Base-by-base conservation (phyloP, 2,329 filamentous ascomycete species). In the Aplosporella prunicola region DNA sequence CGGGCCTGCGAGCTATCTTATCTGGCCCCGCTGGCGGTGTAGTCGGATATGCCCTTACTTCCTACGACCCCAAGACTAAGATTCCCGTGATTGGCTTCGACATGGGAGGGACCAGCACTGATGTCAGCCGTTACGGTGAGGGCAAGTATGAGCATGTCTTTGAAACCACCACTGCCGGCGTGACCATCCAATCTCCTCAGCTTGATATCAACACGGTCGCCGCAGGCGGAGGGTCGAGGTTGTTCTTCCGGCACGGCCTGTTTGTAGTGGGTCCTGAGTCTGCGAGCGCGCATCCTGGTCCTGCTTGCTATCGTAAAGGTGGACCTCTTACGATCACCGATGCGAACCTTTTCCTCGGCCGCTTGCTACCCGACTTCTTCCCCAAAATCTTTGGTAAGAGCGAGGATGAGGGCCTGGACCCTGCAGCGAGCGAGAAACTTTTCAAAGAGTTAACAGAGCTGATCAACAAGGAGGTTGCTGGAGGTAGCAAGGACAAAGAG, bases 151-250 rank as follows among this genome's bases (percentile, higher is more conserved):
- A 94, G 50, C 88, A 95, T 51, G 86, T 93, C 1, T 94, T 94
- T 48, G 88, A 93, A 60, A 93, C 87, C 0, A 93, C 85, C 0
- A 93, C 86, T 1, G 88, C 88, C 0, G 88, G 88, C n/a, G 84
- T 94, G 1, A 89, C 87, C 0, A 91, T 94, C 18, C 87, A 94
- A 51, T 88, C 83, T 1, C 88, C 88, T 0, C 87, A 94, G 52
- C 71, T 94, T 0, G 87, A 94, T 52, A 94, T 94, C 63, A 94
- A 94, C 58, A 95, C 88, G 0, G 88, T 95, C 1, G 88, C 88
- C 5, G 88, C 88, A 3, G 88, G 88, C 31, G 88, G 88, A 45
- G 86, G 86, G 5, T 89, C 82, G 1, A 71, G 80, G 20, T 68
- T 95, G 3, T 91, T 93, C 60, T 94, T 85, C 72, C 78, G 76